These are phyloP conservation scores for Exophiala sideris DNA, from an alignment of 2,329 filamentous ascomycete species.

Conservation along the genomic window DNA sequence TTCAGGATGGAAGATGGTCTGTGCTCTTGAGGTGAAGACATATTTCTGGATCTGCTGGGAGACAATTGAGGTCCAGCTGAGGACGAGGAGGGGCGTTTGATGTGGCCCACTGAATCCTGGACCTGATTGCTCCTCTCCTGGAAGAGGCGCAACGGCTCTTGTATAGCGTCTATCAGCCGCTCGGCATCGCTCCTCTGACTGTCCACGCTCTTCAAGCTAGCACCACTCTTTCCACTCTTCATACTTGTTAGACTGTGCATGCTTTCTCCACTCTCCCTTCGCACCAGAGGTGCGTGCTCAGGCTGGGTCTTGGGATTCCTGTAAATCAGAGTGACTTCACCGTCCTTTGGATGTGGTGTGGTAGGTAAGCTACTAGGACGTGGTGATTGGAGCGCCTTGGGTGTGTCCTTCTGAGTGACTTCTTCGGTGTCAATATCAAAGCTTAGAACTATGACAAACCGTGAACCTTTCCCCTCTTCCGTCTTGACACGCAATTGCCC, in stretches of 20 bases:
- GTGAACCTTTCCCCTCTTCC: slow-evolving; percentile 74
- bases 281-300: slow-evolving; percentile 22
- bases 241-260: slow-evolving; percentile 35
- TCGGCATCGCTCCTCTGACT: slow-evolving; percentile 38
- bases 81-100: background rate
- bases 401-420: slow-evolving; percentile 1
- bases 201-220: slow-evolving; percentile 27
- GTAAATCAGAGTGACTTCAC: slow-evolving; percentile 39
- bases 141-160: slow-evolving; percentile 33
- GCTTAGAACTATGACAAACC: slow-evolving; percentile 75
- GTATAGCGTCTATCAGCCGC: slow-evolving; percentile 42
- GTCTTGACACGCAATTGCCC: slow-evolving; percentile 82
- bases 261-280: slow-evolving; percentile 34
- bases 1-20: slow-evolving; percentile 23
- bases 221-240: slow-evolving; percentile 26
- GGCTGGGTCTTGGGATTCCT: slow-evolving; percentile 26
- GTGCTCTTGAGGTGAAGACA: slow-evolving; percentile 17
- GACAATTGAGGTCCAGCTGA: background rate
- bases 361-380: slow-evolving; percentile 10
- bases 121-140: background rate
- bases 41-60: slow-evolving; percentile 6
- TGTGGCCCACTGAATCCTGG: background rate
- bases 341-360: slow-evolving; percentile 29
- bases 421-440: slow-evolving; percentile 59
- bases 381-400: background rate